Evolutionary conservation across 306 rosid genomes (phyloP), one percentile per base, ranked within the genome.

Genomic region (Mimosa bimucronata): DNA sequence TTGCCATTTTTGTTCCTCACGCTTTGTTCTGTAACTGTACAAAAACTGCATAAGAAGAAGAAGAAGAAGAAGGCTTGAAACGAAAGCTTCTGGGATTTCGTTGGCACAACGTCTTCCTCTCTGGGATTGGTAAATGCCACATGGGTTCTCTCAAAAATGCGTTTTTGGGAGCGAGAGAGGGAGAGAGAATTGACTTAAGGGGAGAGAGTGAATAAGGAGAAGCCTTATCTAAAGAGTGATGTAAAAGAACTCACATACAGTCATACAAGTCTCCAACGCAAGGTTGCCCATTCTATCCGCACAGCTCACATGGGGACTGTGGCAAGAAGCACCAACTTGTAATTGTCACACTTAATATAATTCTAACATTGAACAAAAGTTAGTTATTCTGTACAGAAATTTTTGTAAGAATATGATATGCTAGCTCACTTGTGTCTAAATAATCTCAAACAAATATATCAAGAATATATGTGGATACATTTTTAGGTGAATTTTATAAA

Each of bases 1-100:
- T 79, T 74, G 93, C 94, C 95, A 91, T 91, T 18, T 18, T 71
- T 91, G n/a, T 9, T 71, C 44, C 65, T 52, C 71, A 65, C 71
- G 69, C 38, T 68, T 41, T 73, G 72, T 9, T 50, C 21, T 50
- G 21, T 50, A 23, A 16, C 40, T 14, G 28, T 5, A 12, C 18
- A 62, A 18, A 76, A n/a, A 3, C 21, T 23, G 2, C 14, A 8
- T 25, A n/a, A n/a, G n/a, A 31, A 46, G 28, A 19, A 65, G 52
- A 44, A 44, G 13, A 9, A 9, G 45, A 8, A 26, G 58, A 7
- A 28, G 55, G 6, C 4, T 5, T 48, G 18, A 53, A 13, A 3
- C 9, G 12, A 72, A 57, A 57, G 14, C 29, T 2, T 45, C 11
- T 25, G 57, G 15, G 64, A 16, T 29, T 48, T 9, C 46, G n/a